Base-by-base conservation (phyloP, 805 yeast genomes). In the Yarrowia sp. region DNA sequence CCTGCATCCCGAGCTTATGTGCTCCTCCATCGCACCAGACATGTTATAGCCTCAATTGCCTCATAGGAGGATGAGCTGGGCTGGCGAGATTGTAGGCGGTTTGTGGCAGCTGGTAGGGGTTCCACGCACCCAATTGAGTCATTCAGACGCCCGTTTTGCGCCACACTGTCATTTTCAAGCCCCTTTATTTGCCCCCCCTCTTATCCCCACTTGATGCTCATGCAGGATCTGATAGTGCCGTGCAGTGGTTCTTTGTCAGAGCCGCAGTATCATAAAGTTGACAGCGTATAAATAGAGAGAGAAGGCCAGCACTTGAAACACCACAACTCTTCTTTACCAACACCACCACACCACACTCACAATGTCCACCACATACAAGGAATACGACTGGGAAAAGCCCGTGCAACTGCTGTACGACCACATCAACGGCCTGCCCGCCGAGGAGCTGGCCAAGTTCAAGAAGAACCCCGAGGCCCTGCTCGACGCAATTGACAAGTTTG, bases 151-250 rank as follows among this genome's bases (percentile, higher is more conserved):
- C 6, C 30, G 6, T 5, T 24, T 24, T 24, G 3, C 6, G 30
- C 30, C 3, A 24, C 30, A 24, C 30, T 4, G 3, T 5, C 38
- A 9, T 36, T 24, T 24, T 14, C 17, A 5, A 34, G 9, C 34
- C 36, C 46, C 4, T 17, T 19, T n/a, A 30, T 2, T 12, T 10
- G 15, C 33, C 43, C 43, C n/a, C 24, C 30, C 30, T 24, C 30
- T 24, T 8, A 20, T 34, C 34, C 46, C 40, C 61, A 3, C 61
- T 24, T 24, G 61, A 55, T 55, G 61, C 12, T 17, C 64, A 30
- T 58, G 64, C 64, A 58, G 64, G 50, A 58, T 58, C 64, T 42
- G 64, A 58, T 58, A 58, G 64, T 58, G 64, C 63, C 64, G 64
- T 58, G 64, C 64, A 58, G 19, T 12, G 17, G 13, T 33, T 43